Evolutionary conservation across 345 rosid species (phyloP).

Genomic region (thale cress (Arabidopsis thaliana)): TAIR10.1 NC_003070.9:2910501-2911000

Average conservation of each 20-base stretch:
- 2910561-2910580: background rate
- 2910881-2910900: too few relatives aligned
- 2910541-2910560: conserved; percentile 24
- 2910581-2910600: conserved; percentile 20
- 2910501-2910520: conserved; percentile 25
- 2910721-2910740: conserved; percentile 14
- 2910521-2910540: conserved; percentile 20
- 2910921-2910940: too few relatives aligned
- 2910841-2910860: background rate
- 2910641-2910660: background rate
- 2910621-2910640: conserved; percentile 9
- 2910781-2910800: background rate
- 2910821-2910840: background rate
- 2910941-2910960: too few relatives aligned
- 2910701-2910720: background rate
- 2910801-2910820: background rate
- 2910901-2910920: too few relatives aligned
- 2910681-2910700: conserved; percentile 4
- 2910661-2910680: conserved; percentile 11
- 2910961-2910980: background rate
- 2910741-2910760: background rate
- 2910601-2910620: conserved; percentile 18
- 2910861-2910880: too few relatives aligned
- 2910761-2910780: background rate
- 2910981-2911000: background rate